Percentiles rank a stretch among this genome's conserved stretches.
Conservation (phyloP, 352 stramenopile species). For the Phytopythium montanum region DNA sequence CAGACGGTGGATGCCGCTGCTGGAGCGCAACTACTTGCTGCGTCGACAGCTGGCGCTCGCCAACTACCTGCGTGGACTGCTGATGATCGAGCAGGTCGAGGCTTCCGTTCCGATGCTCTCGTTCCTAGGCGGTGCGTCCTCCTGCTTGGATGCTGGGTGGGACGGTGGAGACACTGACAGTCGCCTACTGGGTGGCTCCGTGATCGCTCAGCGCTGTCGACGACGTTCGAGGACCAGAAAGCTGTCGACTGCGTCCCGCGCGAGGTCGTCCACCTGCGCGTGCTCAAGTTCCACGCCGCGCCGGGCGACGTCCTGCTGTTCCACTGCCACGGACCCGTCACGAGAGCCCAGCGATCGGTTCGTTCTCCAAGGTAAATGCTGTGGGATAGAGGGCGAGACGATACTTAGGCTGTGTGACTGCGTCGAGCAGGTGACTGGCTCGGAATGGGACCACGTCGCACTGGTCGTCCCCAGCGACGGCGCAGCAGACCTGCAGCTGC, state of each 20-base stretch:
- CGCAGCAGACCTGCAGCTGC: conserved; percentile 24
- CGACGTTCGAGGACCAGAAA: conserved; percentile 1
- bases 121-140: conserved; percentile 46
- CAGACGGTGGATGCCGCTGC: conserved; percentile 30
- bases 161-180: not conserved
- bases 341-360: conserved; percentile 46
- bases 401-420: not conserved
- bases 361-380: not conserved
- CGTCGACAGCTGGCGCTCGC: conserved; percentile 31
- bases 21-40: conserved; percentile 39
- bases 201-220: conserved; percentile 1
- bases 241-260: conserved; percentile 8
- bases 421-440: conserved; percentile 34
- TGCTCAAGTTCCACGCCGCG: conserved; percentile 46
- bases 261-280: conserved; percentile 58
- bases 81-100: conserved; percentile 35
- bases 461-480: conserved; percentile 35
- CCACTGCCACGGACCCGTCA: conserved; percentile 41
- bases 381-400: no score
- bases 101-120: conserved; percentile 41
- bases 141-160: not conserved
- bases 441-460: conserved; percentile 66
- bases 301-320: conserved; percentile 61
- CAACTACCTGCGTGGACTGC: conserved; percentile 40
- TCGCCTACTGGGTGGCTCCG: not conserved